Conservation (phyloP, 306 rosid genomes). For the Urtica urens region DNA sequence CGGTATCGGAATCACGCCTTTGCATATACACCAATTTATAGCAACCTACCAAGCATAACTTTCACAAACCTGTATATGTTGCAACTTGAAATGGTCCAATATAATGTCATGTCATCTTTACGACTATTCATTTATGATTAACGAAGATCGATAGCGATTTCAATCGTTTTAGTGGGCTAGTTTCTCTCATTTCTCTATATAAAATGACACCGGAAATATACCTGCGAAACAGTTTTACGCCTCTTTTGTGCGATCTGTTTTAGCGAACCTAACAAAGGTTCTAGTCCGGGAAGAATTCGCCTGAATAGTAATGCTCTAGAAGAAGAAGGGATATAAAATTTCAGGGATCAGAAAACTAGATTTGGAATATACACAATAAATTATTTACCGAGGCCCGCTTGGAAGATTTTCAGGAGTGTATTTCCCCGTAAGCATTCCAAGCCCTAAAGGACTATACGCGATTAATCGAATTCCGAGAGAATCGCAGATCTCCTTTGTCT, state of each 20-base stretch:
- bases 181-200: not conserved
- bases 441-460: slow-evolving; percentile 94
- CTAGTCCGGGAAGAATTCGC: slow-evolving; percentile 82
- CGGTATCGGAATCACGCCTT: slow-evolving; percentile 78
- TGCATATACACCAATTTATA: slow-evolving; percentile 85
- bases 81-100: no score
- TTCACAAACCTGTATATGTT: no score
- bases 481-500: slow-evolving; percentile 71
- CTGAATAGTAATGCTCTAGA: slow-evolving; percentile 63
- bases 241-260: slow-evolving; percentile 50
- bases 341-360: slow-evolving; percentile 1
- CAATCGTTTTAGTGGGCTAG: no score
- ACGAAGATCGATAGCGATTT: no score
- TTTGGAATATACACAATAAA: slow-evolving; percentile 1
- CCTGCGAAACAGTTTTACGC: slow-evolving; percentile 73
- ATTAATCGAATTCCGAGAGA: slow-evolving; percentile 71
- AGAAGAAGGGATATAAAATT: slow-evolving; percentile 2
- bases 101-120: no score
- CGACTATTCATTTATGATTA: not conserved
- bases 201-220: slow-evolving; percentile 1
- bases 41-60: slow-evolving; percentile 50
- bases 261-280: slow-evolving; percentile 57
- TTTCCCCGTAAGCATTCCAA: slow-evolving; percentile 98
- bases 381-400: slow-evolving; percentile 65
- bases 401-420: slow-evolving; percentile 70